Conservation (phyloP, 2,329 filamentous ascomycete genomes). For the Botrytis tulipae region DNA sequence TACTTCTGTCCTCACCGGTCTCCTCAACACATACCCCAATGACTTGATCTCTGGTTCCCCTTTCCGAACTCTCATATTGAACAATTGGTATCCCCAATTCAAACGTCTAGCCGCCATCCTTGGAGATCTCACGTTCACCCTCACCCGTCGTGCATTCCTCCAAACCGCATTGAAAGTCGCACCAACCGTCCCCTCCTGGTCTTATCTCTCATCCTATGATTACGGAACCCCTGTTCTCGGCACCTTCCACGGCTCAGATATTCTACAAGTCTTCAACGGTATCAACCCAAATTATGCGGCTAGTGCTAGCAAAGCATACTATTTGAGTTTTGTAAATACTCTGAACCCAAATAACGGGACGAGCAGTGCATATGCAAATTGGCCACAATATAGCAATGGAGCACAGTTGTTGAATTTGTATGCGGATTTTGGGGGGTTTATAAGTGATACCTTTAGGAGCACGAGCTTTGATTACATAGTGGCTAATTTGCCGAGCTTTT, state of each 20-base stretch:
- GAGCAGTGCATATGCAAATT: constrained; percentile 44
- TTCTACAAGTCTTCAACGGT: constrained; percentile 61
- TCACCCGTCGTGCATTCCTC: constrained; percentile 67
- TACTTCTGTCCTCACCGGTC: constrained; percentile 47
- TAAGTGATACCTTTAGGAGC: constrained; percentile 50
- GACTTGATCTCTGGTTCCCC: constrained; percentile 57
- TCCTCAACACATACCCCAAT: constrained; percentile 64
- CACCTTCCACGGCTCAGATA: constrained; percentile 71
- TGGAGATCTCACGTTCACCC: constrained; percentile 72
- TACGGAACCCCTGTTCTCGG: constrained; percentile 70
- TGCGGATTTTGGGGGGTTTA: constrained; percentile 39
- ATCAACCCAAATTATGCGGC: constrained; percentile 49
- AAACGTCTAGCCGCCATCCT: constrained; percentile 74
- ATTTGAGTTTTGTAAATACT: constrained; percentile 68
- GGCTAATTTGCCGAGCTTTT: constrained; percentile 30
- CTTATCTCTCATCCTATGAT: constrained; percentile 71
- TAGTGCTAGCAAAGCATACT: constrained; percentile 63
- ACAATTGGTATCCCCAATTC: constrained; percentile 73
- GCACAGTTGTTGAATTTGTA: constrained; percentile 51
- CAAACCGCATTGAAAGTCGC: constrained; percentile 45
- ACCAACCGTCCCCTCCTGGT: constrained; percentile 65
- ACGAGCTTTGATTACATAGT: constrained; percentile 45
- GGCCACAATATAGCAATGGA: constrained; percentile 50
- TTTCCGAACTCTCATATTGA: constrained; percentile 66
- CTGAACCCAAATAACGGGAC: constrained; percentile 64